Evolutionary conservation across 2,329 filamentous ascomycete genomes (phyloP), one percentile per base, ranked within the genome.

Genomic region (Nigrospora oryzae): DNA sequence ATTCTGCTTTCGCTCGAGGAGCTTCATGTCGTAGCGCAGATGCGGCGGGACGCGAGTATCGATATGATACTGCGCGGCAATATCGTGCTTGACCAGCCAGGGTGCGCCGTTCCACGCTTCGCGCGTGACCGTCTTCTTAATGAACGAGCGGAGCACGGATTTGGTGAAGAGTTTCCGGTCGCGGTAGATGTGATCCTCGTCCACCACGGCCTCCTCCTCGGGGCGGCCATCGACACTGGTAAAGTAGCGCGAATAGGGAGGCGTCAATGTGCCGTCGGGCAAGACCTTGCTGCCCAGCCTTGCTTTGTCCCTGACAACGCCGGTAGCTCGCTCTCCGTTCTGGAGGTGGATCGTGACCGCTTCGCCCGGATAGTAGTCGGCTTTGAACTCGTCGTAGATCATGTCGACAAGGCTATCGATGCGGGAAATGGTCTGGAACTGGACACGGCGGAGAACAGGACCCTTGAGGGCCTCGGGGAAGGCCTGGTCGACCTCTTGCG

Each of bases 71-170:
- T 83, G 77, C 38, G 81, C 79, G 1, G 93, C 93, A 47, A 95
- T 82, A 44, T 89, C 83, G 33, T 85, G 77, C 66, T 94, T 96
- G 15, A 97, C 91, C 45, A 95, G 70, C 93, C 93, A 98, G 0
- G 93, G 91, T 0, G 93, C 93, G n/a, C 91, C 91, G 49, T 83
- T 91, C 89, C 90, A 97, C 4, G 89, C 80, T 58, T 97, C 93
- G 49, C 91, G 75, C 2, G 83, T 85, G n/a, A 96, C 85, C 0
- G 89, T 93, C 64, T 94, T 90, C 62, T 95, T 95, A 51, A 98
- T 87, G 53, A 96, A 98, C 6, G 89, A 89, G 32, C 91, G 83
- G 36, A 98, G 73, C 63, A 96, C 90, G 40, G 90, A 83, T 66
- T 98, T 97, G 28, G 91, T 96, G 61, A 97, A 98, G 39, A 88